Percentiles rank a stretch among this genome's conserved stretches.
phyloP scores from a whole-genome alignment of 441 rosid species.

The Pelargonium hybrid region DNA sequence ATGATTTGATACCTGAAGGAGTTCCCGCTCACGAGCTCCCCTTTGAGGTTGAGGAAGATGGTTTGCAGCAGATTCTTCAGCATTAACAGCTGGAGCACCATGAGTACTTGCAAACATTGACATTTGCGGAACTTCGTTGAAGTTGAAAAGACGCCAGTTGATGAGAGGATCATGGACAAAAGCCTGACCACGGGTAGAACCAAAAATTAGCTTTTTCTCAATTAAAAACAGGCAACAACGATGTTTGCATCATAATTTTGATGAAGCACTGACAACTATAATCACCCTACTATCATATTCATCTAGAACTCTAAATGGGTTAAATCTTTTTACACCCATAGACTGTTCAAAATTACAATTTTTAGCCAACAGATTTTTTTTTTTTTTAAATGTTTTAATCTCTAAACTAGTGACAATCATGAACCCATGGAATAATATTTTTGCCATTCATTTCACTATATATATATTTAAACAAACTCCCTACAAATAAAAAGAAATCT shows the following conservation, averaged over 20 bases:
- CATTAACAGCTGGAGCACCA: constrained; percentile 50
- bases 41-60: constrained; percentile 92
- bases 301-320: no score
- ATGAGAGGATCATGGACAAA: constrained; percentile 99
- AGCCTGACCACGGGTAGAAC: constrained; percentile 39
- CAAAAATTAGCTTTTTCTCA: constrained; percentile 13
- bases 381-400: no score
- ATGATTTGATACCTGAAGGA: constrained; percentile 58
- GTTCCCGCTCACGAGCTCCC: constrained; percentile 89
- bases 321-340: no score
- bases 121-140: constrained; percentile 93
- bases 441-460: no score
- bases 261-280: no score
- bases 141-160: constrained; percentile 99
- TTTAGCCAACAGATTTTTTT: no score
- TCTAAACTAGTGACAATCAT: no score
- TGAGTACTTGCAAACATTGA: constrained; percentile 48
- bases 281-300: no score
- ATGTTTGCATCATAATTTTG: background rate
- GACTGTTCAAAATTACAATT: no score
- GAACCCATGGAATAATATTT: no score
- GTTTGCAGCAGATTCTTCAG: constrained; percentile 51
- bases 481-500: no score
- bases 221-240: background rate
- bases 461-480: no score